phyloP scores from a whole-genome alignment of 2,329 filamentous ascomycete genomes.

The Dactylellina drechsleri region DNA sequence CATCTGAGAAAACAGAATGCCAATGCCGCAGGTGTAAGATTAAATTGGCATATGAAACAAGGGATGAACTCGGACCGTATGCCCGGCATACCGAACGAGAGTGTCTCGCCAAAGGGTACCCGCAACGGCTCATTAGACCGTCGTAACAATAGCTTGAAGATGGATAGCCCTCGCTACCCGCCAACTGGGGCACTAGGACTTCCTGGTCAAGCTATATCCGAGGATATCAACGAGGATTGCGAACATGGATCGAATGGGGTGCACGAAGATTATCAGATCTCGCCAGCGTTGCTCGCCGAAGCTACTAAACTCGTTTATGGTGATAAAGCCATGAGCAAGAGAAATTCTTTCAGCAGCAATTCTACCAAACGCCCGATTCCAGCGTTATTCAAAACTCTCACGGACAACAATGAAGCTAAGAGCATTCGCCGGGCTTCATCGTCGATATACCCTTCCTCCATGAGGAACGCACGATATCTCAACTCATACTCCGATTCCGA shows the following conservation, averaged over 20 bases:
- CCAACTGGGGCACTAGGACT: conserved; percentile 20
- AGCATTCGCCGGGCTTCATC: conserved; percentile 41
- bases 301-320: conserved; percentile 51
- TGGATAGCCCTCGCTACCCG: conserved; percentile 43
- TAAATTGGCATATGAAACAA: conserved; percentile 51
- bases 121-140: neutral
- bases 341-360: conserved; percentile 46
- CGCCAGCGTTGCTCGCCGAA: conserved; percentile 38
- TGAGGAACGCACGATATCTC: conserved; percentile 26
- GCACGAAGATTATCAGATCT: conserved; percentile 32
- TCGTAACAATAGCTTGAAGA: conserved; percentile 7
- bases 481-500: conserved; percentile 36
- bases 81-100: conserved; percentile 27
- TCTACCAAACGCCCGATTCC: conserved; percentile 29
- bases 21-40: conserved; percentile 20
- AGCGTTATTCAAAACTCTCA: conserved; percentile 30
- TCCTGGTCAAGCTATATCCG: conserved; percentile 26
- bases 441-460: conserved; percentile 38
- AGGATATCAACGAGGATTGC: conserved; percentile 29
- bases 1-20: conserved; percentile 17
- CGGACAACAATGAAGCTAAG: conserved; percentile 29
- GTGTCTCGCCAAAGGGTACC: conserved; percentile 46
- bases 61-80: conserved; percentile 14
- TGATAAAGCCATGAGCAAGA: conserved; percentile 12
- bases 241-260: conserved; percentile 3